These are phyloP conservation scores for Euphorbia tirucalli DNA, from an alignment of 345 rosid species.

Conservation along the genomic window DNA sequence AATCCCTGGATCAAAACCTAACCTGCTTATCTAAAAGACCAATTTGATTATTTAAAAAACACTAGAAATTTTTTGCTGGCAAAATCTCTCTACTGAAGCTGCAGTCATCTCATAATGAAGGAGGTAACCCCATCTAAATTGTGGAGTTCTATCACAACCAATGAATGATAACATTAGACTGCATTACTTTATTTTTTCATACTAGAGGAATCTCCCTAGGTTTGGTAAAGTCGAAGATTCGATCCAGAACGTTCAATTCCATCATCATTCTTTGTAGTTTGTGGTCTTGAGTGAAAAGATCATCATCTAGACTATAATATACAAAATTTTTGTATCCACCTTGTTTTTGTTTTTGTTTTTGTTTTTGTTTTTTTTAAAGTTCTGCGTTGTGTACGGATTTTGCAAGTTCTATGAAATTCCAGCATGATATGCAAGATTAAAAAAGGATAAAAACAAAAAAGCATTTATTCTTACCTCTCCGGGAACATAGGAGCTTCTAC, in stretches of 20 bases:
- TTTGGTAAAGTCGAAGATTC: no score
- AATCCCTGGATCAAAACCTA: not conserved
- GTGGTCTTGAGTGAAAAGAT: no score
- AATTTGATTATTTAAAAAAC: not conserved
- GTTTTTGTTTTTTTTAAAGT: no score
- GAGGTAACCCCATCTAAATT: no score
- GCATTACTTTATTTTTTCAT: no score
- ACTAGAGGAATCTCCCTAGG: no score
- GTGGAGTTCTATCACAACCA: not conserved
- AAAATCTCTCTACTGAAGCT: not conserved
- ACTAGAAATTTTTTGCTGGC: not conserved
- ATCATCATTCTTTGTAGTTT: no score
- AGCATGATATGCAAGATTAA: slow-evolving; percentile 5
- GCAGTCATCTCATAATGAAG: not conserved
- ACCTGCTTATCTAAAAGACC: not conserved
- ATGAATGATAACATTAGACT: not conserved
- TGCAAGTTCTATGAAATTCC: not conserved
- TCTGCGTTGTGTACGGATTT: not conserved
- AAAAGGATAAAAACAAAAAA: not conserved
- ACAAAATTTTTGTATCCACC: slow-evolving; percentile 6
- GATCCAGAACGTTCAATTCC: no score
- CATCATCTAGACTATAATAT: no score
- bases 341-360: not conserved
- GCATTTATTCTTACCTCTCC: slow-evolving; percentile 37
- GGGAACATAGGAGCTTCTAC: slow-evolving; percentile 17